Evolutionary conservation across 2,329 filamentous ascomycete genomes (phyloP), one percentile per base, ranked within the genome.

Genomic region (Epichloe sp.): DNA sequence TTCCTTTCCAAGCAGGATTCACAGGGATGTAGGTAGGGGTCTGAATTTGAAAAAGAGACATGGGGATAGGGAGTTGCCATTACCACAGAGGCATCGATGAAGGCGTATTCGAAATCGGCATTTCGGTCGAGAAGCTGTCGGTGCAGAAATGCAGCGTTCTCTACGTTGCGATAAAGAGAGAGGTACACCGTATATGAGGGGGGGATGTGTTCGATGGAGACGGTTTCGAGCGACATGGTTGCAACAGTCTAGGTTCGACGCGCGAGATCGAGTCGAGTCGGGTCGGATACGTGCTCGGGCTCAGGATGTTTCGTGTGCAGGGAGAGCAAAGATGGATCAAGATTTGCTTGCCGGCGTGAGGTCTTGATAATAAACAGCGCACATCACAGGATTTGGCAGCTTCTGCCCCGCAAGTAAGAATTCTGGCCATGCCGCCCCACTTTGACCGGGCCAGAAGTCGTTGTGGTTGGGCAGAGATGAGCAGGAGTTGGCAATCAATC

Each of bases 91-190:
- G 89, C 89, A 69, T 98, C 91, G 45, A 98, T 78, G 58, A 98
- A 86, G 36, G 90, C 89, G 73, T 97, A 97, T 68, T 97, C 89
- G 60, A 90, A 97, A 8, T 84, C 83, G 11, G 79, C 63, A 63
- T 97, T 95, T 49, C 87, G 86, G 5, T 80, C 77, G n/a, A 97
- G 74, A 5, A 98, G 79, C 69, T 96, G 90, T 58, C 83, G 75
- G 49, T 89, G 84, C 43, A 98, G 74, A 62, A 85, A 89, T 1
- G 78, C 68, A 11, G 88, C 78, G 65, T 98, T 98, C 55, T 77
- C 65, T 52, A 97, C 79, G 64, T 87, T 72, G 21, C 73, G 77
- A 71, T 93, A 96, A 35, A 95, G 71, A 43, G 80, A 83, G 47
- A 88, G 70, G 66, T 93, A 82, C 34, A 95, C 72, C 6, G 78